These are phyloP conservation scores for Suillus tomentosus DNA, from an alignment of 768 basidiomycete species.

Conservation along the genomic window DNA sequence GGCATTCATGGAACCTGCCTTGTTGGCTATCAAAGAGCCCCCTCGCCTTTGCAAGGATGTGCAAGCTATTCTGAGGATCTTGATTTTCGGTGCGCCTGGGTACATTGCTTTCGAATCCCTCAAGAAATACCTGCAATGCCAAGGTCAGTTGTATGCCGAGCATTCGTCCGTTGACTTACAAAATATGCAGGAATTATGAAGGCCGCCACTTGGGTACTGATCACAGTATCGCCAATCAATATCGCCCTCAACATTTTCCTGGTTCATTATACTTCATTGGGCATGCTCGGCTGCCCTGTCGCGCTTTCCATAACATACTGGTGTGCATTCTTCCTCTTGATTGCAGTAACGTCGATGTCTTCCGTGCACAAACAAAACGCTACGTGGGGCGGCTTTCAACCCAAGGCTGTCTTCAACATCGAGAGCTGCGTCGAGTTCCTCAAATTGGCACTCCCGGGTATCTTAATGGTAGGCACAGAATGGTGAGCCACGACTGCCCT, in stretches of 20 bases:
- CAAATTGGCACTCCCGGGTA: slow-evolving; percentile 71
- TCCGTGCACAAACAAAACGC: slow-evolving; percentile 54
- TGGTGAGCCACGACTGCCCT: slow-evolving; percentile 47
- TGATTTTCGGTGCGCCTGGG: slow-evolving; percentile 67
- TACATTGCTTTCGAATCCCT: slow-evolving; percentile 77
- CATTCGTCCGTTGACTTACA: not conserved
- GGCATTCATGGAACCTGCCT: slow-evolving; percentile 63
- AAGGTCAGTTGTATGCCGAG: slow-evolving; percentile 46
- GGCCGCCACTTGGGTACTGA: slow-evolving; percentile 64
- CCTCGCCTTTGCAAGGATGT: slow-evolving; percentile 57
- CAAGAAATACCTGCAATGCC: slow-evolving; percentile 81
- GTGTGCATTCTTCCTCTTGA: slow-evolving; percentile 61
- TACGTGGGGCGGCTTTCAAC: slow-evolving; percentile 65
- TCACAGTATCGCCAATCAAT: slow-evolving; percentile 69
- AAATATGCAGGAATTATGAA: slow-evolving; percentile 65
- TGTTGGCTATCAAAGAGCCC: slow-evolving; percentile 66
- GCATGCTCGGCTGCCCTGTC: slow-evolving; percentile 65
- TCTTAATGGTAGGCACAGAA: slow-evolving; percentile 80
- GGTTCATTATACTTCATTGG: slow-evolving; percentile 64
- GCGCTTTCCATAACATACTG: slow-evolving; percentile 73
- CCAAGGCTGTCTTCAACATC: slow-evolving; percentile 44
- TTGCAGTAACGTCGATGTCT: slow-evolving; percentile 51
- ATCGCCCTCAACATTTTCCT: slow-evolving; percentile 57
- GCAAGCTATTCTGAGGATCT: slow-evolving; percentile 63
- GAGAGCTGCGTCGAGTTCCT: slow-evolving; percentile 59